Conservation (phyloP, 1,284 basidiomycete genomes). For the Jaminaea rosea region DNA sequence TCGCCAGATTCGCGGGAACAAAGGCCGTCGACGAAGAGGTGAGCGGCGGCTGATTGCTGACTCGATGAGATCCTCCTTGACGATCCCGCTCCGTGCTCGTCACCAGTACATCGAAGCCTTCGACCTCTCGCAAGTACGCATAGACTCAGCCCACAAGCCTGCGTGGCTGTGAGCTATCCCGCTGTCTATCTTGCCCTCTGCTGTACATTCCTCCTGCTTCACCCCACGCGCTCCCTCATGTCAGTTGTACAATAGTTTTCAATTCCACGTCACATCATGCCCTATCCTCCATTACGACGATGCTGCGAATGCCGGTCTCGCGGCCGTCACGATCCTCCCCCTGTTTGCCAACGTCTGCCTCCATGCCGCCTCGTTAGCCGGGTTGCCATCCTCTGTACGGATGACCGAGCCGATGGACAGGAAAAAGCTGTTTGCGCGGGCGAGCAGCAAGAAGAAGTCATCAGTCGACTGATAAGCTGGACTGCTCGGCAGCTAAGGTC, state of each 20-base stretch:
- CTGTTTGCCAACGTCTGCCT: slow-evolving; percentile 1
- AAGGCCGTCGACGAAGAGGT: slow-evolving; percentile 40
- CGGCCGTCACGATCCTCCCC: neutral
- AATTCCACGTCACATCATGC: too few species aligned
- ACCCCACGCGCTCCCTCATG: too few species aligned
- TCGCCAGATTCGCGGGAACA: slow-evolving; percentile 37
- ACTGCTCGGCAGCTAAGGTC: neutral
- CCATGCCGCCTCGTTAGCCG: neutral
- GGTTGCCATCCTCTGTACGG: slow-evolving; percentile 21
- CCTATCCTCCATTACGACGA: too few species aligned
- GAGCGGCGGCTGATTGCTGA: neutral
- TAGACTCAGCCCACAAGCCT: slow-evolving; percentile 2
- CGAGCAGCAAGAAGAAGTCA: neutral
- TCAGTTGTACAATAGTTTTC: too few species aligned
- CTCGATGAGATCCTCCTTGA: neutral
- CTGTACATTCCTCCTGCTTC: too few species aligned
- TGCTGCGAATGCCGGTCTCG: too few species aligned
- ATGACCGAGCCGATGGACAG: slow-evolving; percentile 43
- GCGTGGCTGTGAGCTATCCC: slow-evolving; percentile 1
- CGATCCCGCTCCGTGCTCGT: neutral
- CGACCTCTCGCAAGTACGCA: slow-evolving; percentile 1
- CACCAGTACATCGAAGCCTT: slow-evolving; percentile 11
- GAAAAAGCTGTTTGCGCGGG: slow-evolving; percentile 15
- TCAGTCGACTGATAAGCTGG: neutral
- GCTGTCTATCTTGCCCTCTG: neutral